A percentile compares a stretch with the other conserved stretches of the same genome.
Evolutionary conservation across 768 basidiomycete species (phyloP).

Genomic region (Mycena rosella): DNA sequence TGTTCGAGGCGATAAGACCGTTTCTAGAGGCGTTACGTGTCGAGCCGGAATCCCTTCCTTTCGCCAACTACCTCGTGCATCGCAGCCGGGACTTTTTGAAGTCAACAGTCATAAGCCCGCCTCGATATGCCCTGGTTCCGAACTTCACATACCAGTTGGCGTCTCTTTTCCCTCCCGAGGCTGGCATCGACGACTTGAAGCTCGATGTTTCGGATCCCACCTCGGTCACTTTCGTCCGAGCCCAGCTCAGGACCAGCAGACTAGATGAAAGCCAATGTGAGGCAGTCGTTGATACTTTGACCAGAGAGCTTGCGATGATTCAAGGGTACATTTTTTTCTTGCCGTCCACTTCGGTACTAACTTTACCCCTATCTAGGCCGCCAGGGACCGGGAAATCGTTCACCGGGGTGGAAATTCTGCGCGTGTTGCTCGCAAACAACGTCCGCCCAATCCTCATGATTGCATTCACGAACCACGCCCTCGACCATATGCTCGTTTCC

Average conservation of each 20-base stretch:
- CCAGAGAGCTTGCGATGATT: conserved; percentile 72
- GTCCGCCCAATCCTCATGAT: conserved; percentile 63
- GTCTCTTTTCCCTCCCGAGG: conserved; percentile 61
- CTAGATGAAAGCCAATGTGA: conserved; percentile 81
- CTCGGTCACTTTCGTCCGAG: conserved; percentile 63
- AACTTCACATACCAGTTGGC: conserved; percentile 68
- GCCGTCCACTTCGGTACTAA: neutral
- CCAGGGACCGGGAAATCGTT: conserved; percentile 87
- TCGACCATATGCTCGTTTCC: conserved; percentile 77
- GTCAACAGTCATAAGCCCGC: conserved; percentile 57
- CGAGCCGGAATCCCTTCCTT: conserved; percentile 71
- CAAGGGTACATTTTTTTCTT: conserved; percentile 65
- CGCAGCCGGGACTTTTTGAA: conserved; percentile 51
- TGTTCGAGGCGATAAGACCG: conserved; percentile 77
- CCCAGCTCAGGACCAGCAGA: conserved; percentile 62
- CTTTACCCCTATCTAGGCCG: conserved; percentile 63
- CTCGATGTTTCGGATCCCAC: conserved; percentile 55
- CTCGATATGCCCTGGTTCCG: conserved; percentile 66
- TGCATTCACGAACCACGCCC: conserved; percentile 83
- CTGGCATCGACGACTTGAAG: conserved; percentile 53
- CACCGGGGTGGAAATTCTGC: conserved; percentile 77
- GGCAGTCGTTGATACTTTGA: conserved; percentile 72
- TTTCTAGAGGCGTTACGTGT: conserved; percentile 72
- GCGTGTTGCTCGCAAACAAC: conserved; percentile 68
- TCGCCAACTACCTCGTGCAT: conserved; percentile 66